Evolutionary conservation across 2,329 filamentous ascomycete genomes (phyloP).

Genomic region (Neonectria neomacrospora): DNA sequence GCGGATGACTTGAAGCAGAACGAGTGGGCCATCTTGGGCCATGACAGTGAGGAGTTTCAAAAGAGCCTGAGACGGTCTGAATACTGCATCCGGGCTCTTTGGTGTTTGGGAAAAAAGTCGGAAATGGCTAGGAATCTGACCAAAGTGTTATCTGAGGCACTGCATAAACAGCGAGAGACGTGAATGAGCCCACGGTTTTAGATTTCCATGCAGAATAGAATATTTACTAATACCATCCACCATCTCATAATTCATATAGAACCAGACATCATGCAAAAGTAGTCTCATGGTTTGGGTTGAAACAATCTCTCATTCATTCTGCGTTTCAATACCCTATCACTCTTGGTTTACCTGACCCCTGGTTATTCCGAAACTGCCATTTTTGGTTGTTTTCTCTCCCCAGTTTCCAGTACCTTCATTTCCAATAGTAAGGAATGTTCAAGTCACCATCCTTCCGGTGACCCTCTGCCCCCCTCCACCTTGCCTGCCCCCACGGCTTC

Average conservation of each 20-base stretch:
- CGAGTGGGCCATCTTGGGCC: conserved; percentile 33
- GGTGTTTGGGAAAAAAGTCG: conserved; percentile 65
- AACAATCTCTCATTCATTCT: neutral
- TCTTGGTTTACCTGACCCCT: neutral
- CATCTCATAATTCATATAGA: too few species aligned
- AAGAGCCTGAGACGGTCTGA: conserved; percentile 53
- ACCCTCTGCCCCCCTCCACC: neutral
- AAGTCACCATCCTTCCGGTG: neutral
- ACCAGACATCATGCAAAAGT: neutral
- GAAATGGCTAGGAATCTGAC: conserved; percentile 53
- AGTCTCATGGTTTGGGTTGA: neutral
- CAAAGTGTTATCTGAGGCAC: conserved; percentile 26
- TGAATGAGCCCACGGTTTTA: neutral
- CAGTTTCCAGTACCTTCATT: neutral
- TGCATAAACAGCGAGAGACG: conserved; percentile 2
- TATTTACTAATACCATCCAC: too few species aligned
- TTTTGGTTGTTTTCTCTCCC: neutral
- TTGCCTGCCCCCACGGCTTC: too few species aligned
- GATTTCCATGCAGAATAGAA: neutral
- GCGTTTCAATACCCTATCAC: neutral
- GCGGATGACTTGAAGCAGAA: conserved; percentile 38
- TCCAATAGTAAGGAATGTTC: neutral
- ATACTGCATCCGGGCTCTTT: conserved; percentile 62
- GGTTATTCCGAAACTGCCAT: neutral
- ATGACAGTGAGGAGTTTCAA: conserved; percentile 38